A percentile compares a stretch with the other conserved stretches of the same genome.
Evolutionary conservation across 148 eudicot species (phyloP).

Genomic region (Chenopodium album): DNA sequence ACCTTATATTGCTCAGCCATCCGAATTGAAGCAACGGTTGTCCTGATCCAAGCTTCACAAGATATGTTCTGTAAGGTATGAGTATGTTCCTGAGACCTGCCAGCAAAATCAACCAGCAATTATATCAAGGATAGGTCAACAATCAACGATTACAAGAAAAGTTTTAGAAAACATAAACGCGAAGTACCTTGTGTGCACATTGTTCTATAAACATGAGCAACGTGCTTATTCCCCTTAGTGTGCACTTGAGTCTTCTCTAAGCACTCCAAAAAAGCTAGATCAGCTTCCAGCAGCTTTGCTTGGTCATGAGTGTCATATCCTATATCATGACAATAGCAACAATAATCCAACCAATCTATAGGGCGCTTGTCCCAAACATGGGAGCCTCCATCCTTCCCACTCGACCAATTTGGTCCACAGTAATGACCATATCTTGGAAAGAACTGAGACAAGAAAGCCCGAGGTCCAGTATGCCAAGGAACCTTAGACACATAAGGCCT

Average conservation of each 20-base stretch:
- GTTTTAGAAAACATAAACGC: too few relatives aligned
- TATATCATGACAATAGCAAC: slow-evolving; percentile 98
- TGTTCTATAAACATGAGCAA: slow-evolving; percentile 66
- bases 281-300: slow-evolving; percentile 91
- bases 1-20: slow-evolving; percentile 70
- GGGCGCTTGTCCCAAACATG: slow-evolving; percentile 92
- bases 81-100: slow-evolving; percentile 85
- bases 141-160: neutral
- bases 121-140: neutral
- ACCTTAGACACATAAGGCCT: slow-evolving; percentile 94
- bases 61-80: slow-evolving; percentile 80
- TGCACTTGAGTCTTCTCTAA: slow-evolving; percentile 75
- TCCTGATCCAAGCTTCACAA: slow-evolving; percentile 63
- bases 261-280: slow-evolving; percentile 91
- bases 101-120: slow-evolving; percentile 1
- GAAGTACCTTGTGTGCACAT: slow-evolving; percentile 92
- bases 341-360: slow-evolving; percentile 95
- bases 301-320: slow-evolving; percentile 93
- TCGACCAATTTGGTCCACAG: slow-evolving; percentile 99
- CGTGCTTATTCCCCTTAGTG: slow-evolving; percentile 62
- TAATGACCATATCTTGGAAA: slow-evolving; percentile 98
- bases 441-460: slow-evolving; percentile 80
- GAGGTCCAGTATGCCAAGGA: slow-evolving; percentile 94
- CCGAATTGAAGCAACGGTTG: slow-evolving; percentile 50
- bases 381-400: slow-evolving; percentile 90